Evolutionary conservation across 306 rosid genomes (phyloP), one percentile per base, ranked within the genome.

Genomic region (Trifolium dubium): DNA sequence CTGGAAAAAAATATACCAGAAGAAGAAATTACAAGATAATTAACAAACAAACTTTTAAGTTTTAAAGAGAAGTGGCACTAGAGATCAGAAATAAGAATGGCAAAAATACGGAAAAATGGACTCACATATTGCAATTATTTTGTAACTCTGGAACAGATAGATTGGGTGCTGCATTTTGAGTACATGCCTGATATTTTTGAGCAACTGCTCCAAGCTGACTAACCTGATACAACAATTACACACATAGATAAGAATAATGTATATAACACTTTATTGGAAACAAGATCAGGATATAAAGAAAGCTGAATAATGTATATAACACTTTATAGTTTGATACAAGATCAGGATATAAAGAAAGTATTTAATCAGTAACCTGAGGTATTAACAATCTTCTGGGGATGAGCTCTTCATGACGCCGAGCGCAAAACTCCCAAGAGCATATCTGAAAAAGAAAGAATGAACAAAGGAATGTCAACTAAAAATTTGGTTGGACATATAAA

Each of bases 351-450:
- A 43, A 69, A 64, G 47, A 8, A 67, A 73, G 29, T 14, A 32
- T 67, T 71, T 77, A 71, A 49, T 49, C 51, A 74, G 46, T 75
- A 77, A 94, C 97, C 97, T 91, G 97, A 73, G 97, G 98, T 73
- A 94, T 86, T 81, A 94, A 79, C 79, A 87, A 80, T 87, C 92
- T 86, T 83, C 95, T 83, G 58, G 97, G 97, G 73, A 94, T 94
- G 67, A 94, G 96, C 83, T 91, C 98, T 81, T 94, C 98, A 80
- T 92, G 97, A 13, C 90, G 98, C 69, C 96, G 88, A 54, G 95
- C 99, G 86, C 99, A 95, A 77, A 95, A 95, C 77, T 95, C 99
- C 99, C 98, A 95, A 31, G 99, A 95, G 73, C 99, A 92, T 77
- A 95, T 95, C 98, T 93, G 82, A 58, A 60, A 71, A 66, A 35